Evolutionary conservation across 2,329 filamentous ascomycete genomes (phyloP), one percentile per base, ranked within the genome.

Genomic region (Colletotrichum chrysophilum): DNA sequence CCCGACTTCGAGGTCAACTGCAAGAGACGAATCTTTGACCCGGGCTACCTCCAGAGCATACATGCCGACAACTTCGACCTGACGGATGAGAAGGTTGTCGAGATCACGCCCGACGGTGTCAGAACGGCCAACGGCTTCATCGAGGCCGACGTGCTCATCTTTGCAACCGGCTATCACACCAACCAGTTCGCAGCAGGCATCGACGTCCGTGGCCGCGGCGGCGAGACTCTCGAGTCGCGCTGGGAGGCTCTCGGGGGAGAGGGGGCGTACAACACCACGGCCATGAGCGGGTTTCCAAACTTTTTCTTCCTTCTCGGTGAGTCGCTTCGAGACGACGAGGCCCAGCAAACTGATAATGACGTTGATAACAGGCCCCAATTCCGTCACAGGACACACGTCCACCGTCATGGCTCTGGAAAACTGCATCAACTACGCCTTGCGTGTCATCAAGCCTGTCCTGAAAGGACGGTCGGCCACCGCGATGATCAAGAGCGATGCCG

Each of bases 1-100:
- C 92, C 92, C 1, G 87, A 93, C 70, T 93, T 92, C 72, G 86
- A 88, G 61, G 82, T 93, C n/a, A 91, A 91, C 5, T 93, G 92
- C 83, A 94, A 93, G 83, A 84, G 92, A 21, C 87, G 91, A 13
- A 89, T 94, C 74, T 89, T 89, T 70, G 91, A 93, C 75, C 85
- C 88, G 7, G 85, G 85, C 3, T 94, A 93, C 85, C 86, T 91
- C 24, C 78, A 84, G 14, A 85, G 86, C 56, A 82, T 94, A 43
- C 85, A 91, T 52, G 82, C 88, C 7, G 82, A 87, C 0, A 91
- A 91, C 16, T 30, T 87, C 18, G 81, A 78, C 2, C 66, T 87
- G 67, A 91, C 89, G 0, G 87, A 89, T 1, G 86, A 89, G 34
- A 85, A 85, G 3, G 82, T 90, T 13, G 84, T 84, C 2, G 85